phyloP scores from a whole-genome alignment of 2,329 filamentous ascomycete genomes.

The Verticillium alfalfae region DNA sequence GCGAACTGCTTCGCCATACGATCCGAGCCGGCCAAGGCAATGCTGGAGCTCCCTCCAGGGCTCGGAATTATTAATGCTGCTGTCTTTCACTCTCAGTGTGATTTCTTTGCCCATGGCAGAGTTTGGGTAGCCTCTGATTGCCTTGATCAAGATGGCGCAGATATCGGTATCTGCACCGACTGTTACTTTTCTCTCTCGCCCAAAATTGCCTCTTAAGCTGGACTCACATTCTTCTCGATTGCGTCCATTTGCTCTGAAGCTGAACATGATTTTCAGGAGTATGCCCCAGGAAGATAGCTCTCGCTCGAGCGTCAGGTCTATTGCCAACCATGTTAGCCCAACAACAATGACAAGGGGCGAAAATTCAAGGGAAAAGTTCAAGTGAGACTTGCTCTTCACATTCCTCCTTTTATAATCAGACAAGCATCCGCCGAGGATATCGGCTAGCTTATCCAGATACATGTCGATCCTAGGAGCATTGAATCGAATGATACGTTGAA shows the following conservation, averaged over 20 bases:
- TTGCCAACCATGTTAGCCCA: not conserved
- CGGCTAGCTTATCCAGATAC: not conserved
- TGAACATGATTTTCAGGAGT: not conserved
- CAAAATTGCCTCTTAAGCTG: not conserved
- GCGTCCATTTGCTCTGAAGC: not conserved
- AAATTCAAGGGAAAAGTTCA: too few species aligned
- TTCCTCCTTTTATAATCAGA: not conserved
- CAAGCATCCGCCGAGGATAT: not conserved
- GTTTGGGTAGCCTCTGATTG: not conserved
- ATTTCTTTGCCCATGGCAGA: constrained; percentile 1
- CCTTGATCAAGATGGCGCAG: constrained; percentile 1
- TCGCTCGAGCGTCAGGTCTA: not conserved
- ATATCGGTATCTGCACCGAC: not conserved
- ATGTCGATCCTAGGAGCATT: not conserved
- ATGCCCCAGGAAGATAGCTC: not conserved
- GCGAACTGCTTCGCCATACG: constrained; percentile 13
- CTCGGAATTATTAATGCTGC: constrained; percentile 8
- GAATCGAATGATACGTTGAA: constrained; percentile 2
- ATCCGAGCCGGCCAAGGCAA: constrained; percentile 15
- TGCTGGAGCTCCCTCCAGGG: constrained; percentile 24
- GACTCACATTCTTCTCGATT: not conserved
- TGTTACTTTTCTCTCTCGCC: rapidly evolving
- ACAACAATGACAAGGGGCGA: too few species aligned
- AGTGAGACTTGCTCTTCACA: not conserved
- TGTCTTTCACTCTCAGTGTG: not conserved